phyloP scores from a whole-genome alignment of 495 filamentous ascomycete genomes.

The Talaromyces ruber region DNA sequence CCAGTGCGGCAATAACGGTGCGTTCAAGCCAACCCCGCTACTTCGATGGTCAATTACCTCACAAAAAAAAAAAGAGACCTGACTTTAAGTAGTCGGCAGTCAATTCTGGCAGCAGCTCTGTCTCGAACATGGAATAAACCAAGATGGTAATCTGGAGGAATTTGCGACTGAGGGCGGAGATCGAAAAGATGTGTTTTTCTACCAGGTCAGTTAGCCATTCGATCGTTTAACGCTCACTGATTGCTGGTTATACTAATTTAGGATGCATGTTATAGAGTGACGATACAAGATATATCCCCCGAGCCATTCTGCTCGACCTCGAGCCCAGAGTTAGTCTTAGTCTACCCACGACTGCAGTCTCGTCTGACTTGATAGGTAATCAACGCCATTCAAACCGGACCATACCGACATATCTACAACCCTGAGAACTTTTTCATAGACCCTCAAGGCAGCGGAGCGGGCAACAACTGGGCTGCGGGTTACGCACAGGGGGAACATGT shows the following conservation, averaged over 20 bases:
- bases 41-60: constrained; percentile 1
- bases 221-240: not conserved
- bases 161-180: constrained; percentile 95
- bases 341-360: not conserved
- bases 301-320: constrained; percentile 90
- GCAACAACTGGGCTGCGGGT: constrained; percentile 96
- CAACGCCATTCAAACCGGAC: constrained; percentile 80
- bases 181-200: constrained; percentile 98
- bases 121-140: constrained; percentile 94
- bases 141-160: constrained; percentile 92
- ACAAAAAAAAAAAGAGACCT: not conserved
- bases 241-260: constrained; percentile 4
- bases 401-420: constrained; percentile 98
- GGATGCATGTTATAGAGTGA: constrained; percentile 49
- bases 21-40: constrained; percentile 29
- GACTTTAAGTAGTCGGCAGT: constrained; percentile 58
- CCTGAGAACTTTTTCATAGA: constrained; percentile 97
- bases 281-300: constrained; percentile 95
- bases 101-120: constrained; percentile 98
- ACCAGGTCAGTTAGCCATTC: constrained; percentile 49
- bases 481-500: constrained; percentile 88
- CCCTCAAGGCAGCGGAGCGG: constrained; percentile 83
- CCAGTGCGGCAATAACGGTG: constrained; percentile 98
- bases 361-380: constrained; percentile 54
- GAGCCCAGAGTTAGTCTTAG: constrained; percentile 69